These are phyloP conservation scores for Lablab purpureus DNA, from an alignment of 306 rosid genomes.

Conservation along the genomic window DNA sequence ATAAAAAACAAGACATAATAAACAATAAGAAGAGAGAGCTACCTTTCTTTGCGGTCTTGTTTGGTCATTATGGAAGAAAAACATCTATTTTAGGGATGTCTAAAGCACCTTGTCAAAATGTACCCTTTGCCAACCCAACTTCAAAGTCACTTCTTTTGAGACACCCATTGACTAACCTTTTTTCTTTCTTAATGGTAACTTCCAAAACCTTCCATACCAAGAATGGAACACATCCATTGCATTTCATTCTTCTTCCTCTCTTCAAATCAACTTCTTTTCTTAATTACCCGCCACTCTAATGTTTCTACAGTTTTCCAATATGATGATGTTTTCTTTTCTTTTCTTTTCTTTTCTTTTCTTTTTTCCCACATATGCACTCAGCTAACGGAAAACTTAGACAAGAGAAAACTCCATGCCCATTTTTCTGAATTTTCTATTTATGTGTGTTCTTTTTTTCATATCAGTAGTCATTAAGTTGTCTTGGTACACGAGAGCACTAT, in stretches of 20 bases:
- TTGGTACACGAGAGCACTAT: slow-evolving; percentile 53
- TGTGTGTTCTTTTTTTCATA: background rate
- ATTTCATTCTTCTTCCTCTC: slow-evolving; percentile 21
- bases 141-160: slow-evolving; percentile 62
- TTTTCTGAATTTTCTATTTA: background rate
- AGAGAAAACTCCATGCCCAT: background rate
- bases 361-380: background rate
- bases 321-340: background rate
- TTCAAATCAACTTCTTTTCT: background rate
- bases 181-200: slow-evolving; percentile 49
- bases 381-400: slow-evolving; percentile 17
- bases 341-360: background rate
- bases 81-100: slow-evolving; percentile 51
- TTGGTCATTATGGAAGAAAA: slow-evolving; percentile 36
- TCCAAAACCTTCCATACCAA: slow-evolving; percentile 43
- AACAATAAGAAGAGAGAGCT: slow-evolving; percentile 1
- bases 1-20: slow-evolving; percentile 13
- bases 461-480: slow-evolving; percentile 6
- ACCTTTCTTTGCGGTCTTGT: slow-evolving; percentile 38
- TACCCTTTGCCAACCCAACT: slow-evolving; percentile 47
- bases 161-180: slow-evolving; percentile 71
- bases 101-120: slow-evolving; percentile 45
- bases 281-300: background rate
- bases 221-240: slow-evolving; percentile 2
- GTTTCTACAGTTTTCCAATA: slow-evolving; percentile 16